These are phyloP conservation scores for Ogataea angusta DNA, from an alignment of 805 yeast genomes.

Conservation along the genomic window DNA sequence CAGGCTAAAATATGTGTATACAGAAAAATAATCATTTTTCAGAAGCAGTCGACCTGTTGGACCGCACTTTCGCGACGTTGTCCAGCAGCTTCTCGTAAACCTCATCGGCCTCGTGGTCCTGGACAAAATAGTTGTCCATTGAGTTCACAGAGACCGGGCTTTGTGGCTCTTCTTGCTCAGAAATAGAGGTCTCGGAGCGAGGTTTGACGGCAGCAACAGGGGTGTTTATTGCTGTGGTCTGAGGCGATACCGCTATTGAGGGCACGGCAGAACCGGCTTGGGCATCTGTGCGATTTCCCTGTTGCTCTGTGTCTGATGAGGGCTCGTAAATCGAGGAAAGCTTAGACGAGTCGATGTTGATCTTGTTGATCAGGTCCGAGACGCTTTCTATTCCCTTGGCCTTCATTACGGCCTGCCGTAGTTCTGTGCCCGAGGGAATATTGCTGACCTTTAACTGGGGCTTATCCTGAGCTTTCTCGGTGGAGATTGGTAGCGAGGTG, in stretches of 20 bases:
- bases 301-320: neutral
- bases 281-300: neutral
- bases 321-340: conserved; percentile 27
- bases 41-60: conserved; percentile 36
- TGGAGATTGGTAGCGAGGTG: conserved; percentile 8
- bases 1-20: conserved; percentile 1
- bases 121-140: conserved; percentile 17
- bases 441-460: conserved; percentile 29
- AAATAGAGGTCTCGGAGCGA: conserved; percentile 2
- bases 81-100: conserved; percentile 70
- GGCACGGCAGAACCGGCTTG: neutral
- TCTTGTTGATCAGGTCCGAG: conserved; percentile 62
- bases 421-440: conserved; percentile 53
- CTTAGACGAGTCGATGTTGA: conserved; percentile 45
- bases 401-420: conserved; percentile 60
- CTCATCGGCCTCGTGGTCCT: conserved; percentile 52
- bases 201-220: conserved; percentile 2
- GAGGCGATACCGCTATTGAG: conserved; percentile 3
- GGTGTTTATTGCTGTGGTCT: neutral
- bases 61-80: conserved; percentile 62
- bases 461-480: conserved; percentile 6
- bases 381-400: conserved; percentile 76
- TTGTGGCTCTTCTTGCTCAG: conserved; percentile 14
- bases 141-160: conserved; percentile 28
- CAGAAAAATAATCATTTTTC: conserved; percentile 9